A percentile compares a stretch with the other conserved stretches of the same genome.
Conservation (phyloP, 2,329 filamentous ascomycete genomes). For the Claviceps maximensis region DNA sequence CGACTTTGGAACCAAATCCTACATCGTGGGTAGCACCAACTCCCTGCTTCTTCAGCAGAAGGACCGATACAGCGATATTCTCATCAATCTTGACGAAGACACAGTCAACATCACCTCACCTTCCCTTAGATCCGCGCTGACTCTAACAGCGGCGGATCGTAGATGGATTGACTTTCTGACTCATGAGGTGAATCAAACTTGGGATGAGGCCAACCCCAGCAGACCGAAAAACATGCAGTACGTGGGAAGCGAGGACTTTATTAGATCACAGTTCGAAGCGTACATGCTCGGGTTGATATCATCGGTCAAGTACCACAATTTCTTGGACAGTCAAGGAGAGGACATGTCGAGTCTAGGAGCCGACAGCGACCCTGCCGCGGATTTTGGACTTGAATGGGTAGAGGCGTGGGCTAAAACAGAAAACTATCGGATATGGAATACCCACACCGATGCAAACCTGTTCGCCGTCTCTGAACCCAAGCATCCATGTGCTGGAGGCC, state of each 20-base stretch:
- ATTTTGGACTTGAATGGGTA: constrained; percentile 77
- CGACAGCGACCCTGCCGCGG: constrained; percentile 72
- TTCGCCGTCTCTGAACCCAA: constrained; percentile 90
- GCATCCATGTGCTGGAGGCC: constrained; percentile 83
- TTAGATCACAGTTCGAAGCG: constrained; percentile 91
- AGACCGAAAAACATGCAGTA: constrained; percentile 93
- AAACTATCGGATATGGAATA: constrained; percentile 82
- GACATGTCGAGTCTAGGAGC: constrained; percentile 51
- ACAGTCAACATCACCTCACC: constrained; percentile 73
- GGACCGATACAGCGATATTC: constrained; percentile 88
- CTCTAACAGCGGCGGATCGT: constrained; percentile 73
- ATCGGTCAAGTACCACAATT: constrained; percentile 77
- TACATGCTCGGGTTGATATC: constrained; percentile 84
- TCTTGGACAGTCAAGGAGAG: constrained; percentile 54
- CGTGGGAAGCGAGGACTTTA: constrained; percentile 92
- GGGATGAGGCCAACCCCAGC: constrained; percentile 83
- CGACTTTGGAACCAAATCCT: constrained; percentile 89
- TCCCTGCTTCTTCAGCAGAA: constrained; percentile 86
- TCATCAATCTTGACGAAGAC: constrained; percentile 90
- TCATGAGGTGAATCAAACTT: constrained; percentile 87
- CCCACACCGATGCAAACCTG: constrained; percentile 68
- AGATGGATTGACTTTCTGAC: constrained; percentile 95
- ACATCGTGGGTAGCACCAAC: constrained; percentile 94
- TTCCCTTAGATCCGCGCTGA: constrained; percentile 60
- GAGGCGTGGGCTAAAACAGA: constrained; percentile 79